Evolutionary conservation across 2,329 filamentous ascomycete species (phyloP).

Genomic region (Neoscytalidium dimidiatum): DNA sequence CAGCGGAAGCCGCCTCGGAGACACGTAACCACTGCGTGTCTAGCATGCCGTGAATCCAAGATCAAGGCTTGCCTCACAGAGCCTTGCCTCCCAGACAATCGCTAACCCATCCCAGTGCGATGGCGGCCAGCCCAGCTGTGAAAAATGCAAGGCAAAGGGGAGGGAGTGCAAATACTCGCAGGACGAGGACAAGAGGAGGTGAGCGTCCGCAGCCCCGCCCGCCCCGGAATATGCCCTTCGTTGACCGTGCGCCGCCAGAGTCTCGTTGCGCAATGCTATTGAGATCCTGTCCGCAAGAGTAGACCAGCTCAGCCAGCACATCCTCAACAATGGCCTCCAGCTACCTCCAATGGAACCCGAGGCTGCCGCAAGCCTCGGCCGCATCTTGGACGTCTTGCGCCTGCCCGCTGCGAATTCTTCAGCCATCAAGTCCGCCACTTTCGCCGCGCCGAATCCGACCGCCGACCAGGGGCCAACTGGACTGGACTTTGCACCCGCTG

Average conservation of each 20-base stretch:
- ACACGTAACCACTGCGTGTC: constrained; percentile 21
- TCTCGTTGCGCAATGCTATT: constrained; percentile 20
- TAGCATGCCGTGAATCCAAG: constrained; percentile 20
- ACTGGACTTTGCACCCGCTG: constrained; percentile 13
- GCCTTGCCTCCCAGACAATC: background rate
- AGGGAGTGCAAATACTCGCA: constrained; percentile 19
- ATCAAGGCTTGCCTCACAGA: constrained; percentile 20
- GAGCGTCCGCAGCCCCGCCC: background rate
- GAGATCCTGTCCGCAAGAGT: constrained; percentile 17
- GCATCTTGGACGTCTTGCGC: constrained; percentile 17
- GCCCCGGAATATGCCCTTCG: background rate
- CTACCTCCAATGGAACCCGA: constrained; percentile 18
- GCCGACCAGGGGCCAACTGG: constrained; percentile 10
- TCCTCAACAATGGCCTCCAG: constrained; percentile 18
- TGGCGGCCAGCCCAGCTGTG: constrained; percentile 20
- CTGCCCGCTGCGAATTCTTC: constrained; percentile 15
- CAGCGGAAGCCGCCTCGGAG: constrained; percentile 17
- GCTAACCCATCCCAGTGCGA: constrained; percentile 20
- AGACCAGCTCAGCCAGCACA: constrained; percentile 18
- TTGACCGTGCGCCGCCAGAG: background rate
- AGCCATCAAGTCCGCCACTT: background rate
- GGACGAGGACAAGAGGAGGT: constrained; percentile 21
- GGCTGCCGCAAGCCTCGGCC: background rate
- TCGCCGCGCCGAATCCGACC: background rate
- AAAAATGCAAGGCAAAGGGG: constrained; percentile 20